phyloP scores from a whole-genome alignment of 768 basidiomycete genomes.

The Tylopilus vinaceipallidus region DNA sequence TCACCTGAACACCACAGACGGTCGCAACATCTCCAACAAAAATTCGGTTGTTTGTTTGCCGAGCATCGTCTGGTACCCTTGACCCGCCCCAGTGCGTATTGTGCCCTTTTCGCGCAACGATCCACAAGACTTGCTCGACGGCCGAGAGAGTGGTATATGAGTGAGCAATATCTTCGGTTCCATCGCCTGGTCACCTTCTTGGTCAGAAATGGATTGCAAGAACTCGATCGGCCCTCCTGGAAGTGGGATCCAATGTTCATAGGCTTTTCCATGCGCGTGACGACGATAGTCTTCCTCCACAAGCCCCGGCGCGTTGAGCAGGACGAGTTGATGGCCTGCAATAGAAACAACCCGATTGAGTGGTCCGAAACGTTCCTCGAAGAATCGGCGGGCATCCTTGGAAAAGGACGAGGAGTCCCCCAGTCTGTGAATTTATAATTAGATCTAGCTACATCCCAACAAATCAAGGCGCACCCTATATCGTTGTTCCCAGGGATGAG shows the following conservation, averaged over 20 bases:
- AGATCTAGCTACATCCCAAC: neutral
- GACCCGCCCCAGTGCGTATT: constrained; percentile 74
- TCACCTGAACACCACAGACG: constrained; percentile 70
- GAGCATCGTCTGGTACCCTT: constrained; percentile 79
- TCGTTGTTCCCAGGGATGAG: constrained; percentile 84
- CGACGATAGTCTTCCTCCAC: constrained; percentile 81
- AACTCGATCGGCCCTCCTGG: constrained; percentile 59
- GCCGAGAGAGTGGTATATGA: constrained; percentile 82
- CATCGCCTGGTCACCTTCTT: constrained; percentile 17
- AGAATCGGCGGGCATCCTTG: constrained; percentile 55
- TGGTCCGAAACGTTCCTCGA: constrained; percentile 61
- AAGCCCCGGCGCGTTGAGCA: constrained; percentile 74
- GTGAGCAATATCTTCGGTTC: constrained; percentile 60
- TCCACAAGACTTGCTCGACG: constrained; percentile 75
- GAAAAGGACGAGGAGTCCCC: constrained; percentile 52
- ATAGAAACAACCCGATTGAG: constrained; percentile 61
- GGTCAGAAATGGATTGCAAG: constrained; percentile 43
- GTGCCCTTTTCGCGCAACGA: constrained; percentile 68
- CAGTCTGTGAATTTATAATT: constrained; percentile 39
- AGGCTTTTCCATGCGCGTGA: constrained; percentile 46
- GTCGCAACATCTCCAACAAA: constrained; percentile 64
- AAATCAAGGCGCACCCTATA: constrained; percentile 48
- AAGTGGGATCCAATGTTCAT: constrained; percentile 55
- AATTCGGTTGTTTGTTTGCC: constrained; percentile 78
- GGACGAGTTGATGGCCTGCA: constrained; percentile 69